These are phyloP conservation scores for Gypsophila paniculata DNA, from an alignment of 179 eudicot species.

Conservation along the genomic window DNA sequence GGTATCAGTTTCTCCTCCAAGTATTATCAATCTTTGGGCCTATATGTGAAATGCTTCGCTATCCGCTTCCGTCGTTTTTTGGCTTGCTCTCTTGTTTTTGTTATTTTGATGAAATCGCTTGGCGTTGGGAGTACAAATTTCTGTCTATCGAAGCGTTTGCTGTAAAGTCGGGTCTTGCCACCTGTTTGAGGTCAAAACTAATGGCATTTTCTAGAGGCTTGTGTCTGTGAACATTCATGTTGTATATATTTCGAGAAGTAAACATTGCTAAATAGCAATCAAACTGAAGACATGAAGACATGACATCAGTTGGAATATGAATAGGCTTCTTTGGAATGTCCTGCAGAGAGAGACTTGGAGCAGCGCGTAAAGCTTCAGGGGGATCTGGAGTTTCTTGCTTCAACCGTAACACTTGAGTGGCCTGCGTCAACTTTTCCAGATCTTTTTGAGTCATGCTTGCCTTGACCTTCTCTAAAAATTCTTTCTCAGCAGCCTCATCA, in stretches of 20 bases:
- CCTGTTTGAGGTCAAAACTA: too few species aligned
- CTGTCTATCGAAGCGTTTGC: too few species aligned
- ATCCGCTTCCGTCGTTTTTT: too few species aligned
- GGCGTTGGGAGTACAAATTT: too few species aligned
- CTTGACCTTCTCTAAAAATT: constrained; percentile 69
- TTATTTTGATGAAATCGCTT: too few species aligned
- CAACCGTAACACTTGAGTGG: constrained; percentile 72
- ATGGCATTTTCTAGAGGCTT: too few species aligned
- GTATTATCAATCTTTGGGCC: too few species aligned
- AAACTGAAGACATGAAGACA: constrained; percentile 12
- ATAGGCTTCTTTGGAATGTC: constrained; percentile 88
- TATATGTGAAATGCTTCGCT: too few species aligned
- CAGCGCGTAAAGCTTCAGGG: constrained; percentile 85
- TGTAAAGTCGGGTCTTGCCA: too few species aligned
- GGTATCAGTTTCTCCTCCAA: too few species aligned
- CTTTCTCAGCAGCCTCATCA: constrained; percentile 80
- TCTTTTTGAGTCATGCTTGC: constrained; percentile 89
- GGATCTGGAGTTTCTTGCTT: constrained; percentile 98
- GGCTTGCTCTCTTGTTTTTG: too few species aligned
- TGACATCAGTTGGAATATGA: constrained; percentile 76
- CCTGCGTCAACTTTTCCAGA: constrained; percentile 86
- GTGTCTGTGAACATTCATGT: too few species aligned
- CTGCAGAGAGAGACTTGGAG: constrained; percentile 77
- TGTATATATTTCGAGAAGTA: constrained; percentile 19
- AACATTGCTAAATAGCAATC: constrained; percentile 5